These are phyloP conservation scores for Andrographis paniculata DNA, from an alignment of 305 asterid species.

Conservation along the genomic window DNA sequence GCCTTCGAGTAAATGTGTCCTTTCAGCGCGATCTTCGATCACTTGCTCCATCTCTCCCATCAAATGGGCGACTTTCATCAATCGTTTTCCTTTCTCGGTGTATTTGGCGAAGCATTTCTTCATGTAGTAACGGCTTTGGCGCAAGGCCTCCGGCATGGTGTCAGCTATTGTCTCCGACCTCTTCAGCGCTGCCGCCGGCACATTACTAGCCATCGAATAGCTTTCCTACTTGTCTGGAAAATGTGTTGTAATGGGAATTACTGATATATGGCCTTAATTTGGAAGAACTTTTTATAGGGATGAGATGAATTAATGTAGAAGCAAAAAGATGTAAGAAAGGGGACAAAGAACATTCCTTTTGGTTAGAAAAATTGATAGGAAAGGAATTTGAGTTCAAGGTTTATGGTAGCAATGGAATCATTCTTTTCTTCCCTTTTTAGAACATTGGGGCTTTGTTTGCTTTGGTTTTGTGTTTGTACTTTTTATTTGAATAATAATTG, in stretches of 20 bases:
- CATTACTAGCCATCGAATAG: slow-evolving; percentile 32
- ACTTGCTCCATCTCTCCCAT: slow-evolving; percentile 81
- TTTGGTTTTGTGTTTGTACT: too few species aligned
- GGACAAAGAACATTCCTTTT: too few species aligned
- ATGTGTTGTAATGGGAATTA: slow-evolving; percentile 8
- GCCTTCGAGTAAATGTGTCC: slow-evolving; percentile 65
- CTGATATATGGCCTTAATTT: too few species aligned
- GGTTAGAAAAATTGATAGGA: too few species aligned
- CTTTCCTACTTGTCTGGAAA: slow-evolving; percentile 1
- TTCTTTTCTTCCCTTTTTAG: too few species aligned
- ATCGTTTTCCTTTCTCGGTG: slow-evolving; percentile 57
- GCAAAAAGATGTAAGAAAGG: too few species aligned
- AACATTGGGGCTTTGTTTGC: too few species aligned
- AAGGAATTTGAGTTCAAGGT: too few species aligned
- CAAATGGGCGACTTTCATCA: slow-evolving; percentile 52
- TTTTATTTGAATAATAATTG: too few species aligned
- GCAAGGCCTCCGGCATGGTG: slow-evolving; percentile 84
- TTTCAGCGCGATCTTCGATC: slow-evolving; percentile 55
- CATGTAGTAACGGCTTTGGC: slow-evolving; percentile 85
- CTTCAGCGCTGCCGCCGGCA: slow-evolving; percentile 44
- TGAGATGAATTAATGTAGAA: too few species aligned
- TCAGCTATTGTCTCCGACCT: slow-evolving; percentile 63
- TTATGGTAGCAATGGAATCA: too few species aligned
- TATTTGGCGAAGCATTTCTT: slow-evolving; percentile 77
- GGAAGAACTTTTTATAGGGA: too few species aligned